These are phyloP conservation scores for Elsinoe perseae DNA, from an alignment of 2,329 filamentous ascomycete genomes.

Conservation along the genomic window DNA sequence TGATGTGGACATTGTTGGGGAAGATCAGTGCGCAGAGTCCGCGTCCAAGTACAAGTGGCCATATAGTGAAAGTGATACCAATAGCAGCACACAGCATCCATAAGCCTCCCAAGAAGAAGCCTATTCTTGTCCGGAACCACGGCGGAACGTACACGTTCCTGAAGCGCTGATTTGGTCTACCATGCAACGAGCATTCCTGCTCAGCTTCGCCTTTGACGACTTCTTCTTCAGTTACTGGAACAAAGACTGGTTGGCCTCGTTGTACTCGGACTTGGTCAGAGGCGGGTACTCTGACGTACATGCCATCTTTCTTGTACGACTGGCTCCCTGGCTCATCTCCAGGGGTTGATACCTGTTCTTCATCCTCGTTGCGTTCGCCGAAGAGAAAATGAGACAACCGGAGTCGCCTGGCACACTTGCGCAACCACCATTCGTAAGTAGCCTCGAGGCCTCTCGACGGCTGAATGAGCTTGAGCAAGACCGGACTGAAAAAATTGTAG, in stretches of 20 bases:
- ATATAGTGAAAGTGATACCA: slow-evolving; percentile 74
- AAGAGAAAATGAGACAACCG: slow-evolving; percentile 91
- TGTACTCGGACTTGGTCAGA: slow-evolving; percentile 93
- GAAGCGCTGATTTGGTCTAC: slow-evolving; percentile 38
- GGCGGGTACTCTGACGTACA: slow-evolving; percentile 83
- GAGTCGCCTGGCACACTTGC: slow-evolving; percentile 68
- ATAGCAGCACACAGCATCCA: slow-evolving; percentile 90
- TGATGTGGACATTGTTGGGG: slow-evolving; percentile 65
- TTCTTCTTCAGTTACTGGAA: slow-evolving; percentile 64
- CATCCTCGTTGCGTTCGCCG: slow-evolving; percentile 68
- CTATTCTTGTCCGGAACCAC: slow-evolving; percentile 70
- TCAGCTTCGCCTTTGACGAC: slow-evolving; percentile 25
- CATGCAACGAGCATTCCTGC: slow-evolving; percentile 21
- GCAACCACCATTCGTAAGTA: slow-evolving; percentile 96
- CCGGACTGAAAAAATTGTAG: slow-evolving; percentile 92
- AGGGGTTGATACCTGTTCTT: slow-evolving; percentile 46
- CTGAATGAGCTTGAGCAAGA: slow-evolving; percentile 75
- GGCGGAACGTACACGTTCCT: slow-evolving; percentile 67
- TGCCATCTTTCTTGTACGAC: slow-evolving; percentile 49
- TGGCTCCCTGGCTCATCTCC: slow-evolving; percentile 39
- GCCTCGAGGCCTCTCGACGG: slow-evolving; percentile 75
- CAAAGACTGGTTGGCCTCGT: slow-evolving; percentile 72
- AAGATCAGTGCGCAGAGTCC: slow-evolving; percentile 66
- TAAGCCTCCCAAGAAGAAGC: slow-evolving; percentile 77
- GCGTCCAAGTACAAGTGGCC: slow-evolving; percentile 79